These are phyloP conservation scores for Didymella pinodella DNA, from an alignment of 2,329 filamentous ascomycete species.

Conservation along the genomic window DNA sequence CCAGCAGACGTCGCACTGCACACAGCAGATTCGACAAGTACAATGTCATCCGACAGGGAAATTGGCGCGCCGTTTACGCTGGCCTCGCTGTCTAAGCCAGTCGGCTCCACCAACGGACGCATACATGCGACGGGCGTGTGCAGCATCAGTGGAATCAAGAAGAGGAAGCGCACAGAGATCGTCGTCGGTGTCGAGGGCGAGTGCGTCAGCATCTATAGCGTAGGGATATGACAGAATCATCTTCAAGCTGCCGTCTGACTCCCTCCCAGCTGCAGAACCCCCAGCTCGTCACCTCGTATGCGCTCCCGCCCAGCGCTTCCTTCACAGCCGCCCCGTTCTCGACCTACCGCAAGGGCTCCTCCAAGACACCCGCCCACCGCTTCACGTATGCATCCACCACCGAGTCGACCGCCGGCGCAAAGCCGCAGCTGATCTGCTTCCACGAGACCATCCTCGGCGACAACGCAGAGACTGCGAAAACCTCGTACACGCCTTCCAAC, in stretches of 20 bases:
- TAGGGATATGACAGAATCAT: slow-evolving; percentile 44
- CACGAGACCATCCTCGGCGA: slow-evolving; percentile 57
- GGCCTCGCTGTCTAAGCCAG: slow-evolving; percentile 55
- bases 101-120: slow-evolving; percentile 51
- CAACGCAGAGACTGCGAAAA: slow-evolving; percentile 46
- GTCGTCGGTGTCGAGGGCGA: slow-evolving; percentile 68
- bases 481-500: slow-evolving; percentile 38
- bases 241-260: neutral
- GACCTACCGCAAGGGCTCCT: slow-evolving; percentile 60
- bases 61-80: slow-evolving; percentile 53
- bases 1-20: slow-evolving; percentile 31
- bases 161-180: slow-evolving; percentile 69
- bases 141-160: slow-evolving; percentile 63
- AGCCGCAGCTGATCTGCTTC: slow-evolving; percentile 63
- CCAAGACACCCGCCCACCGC: slow-evolving; percentile 56
- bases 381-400: slow-evolving; percentile 64
- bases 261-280: slow-evolving; percentile 65
- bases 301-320: slow-evolving; percentile 65
- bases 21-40: slow-evolving; percentile 38
- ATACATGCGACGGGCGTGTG: slow-evolving; percentile 58
- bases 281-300: slow-evolving; percentile 67
- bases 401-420: slow-evolving; percentile 56
- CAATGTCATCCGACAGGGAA: slow-evolving; percentile 48
- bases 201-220: slow-evolving; percentile 69
- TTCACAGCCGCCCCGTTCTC: slow-evolving; percentile 67